Evolutionary conservation across 1,284 basidiomycete genomes (phyloP).

Genomic region (Leccinum solheimii): DNA sequence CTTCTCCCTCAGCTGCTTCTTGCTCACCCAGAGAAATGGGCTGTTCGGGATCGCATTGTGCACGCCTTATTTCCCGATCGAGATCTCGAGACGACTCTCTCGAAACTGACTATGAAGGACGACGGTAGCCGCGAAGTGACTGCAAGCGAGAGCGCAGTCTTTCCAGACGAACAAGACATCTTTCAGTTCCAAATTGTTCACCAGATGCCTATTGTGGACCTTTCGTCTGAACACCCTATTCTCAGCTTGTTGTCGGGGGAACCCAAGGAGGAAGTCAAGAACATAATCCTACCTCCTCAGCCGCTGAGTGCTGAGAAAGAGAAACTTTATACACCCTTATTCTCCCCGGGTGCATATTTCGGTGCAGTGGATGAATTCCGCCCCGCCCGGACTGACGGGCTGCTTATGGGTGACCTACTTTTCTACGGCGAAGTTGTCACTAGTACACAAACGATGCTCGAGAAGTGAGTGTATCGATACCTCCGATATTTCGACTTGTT

Average conservation of each 20-base stretch:
- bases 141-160: conserved; percentile 16
- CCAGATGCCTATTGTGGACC: conserved; percentile 31
- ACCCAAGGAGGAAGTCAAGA: conserved; percentile 41
- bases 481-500: conserved; percentile 1
- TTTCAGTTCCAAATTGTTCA: conserved; percentile 57
- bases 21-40: conserved; percentile 28
- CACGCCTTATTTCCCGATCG: conserved; percentile 26
- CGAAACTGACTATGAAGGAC: conserved; percentile 49
- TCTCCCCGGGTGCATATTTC: conserved; percentile 56
- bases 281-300: conserved; percentile 49
- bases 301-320: conserved; percentile 43
- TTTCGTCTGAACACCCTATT: conserved; percentile 22
- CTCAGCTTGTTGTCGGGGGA: conserved; percentile 17
- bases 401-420: conserved; percentile 74
- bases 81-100: conserved; percentile 37
- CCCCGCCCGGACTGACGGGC: conserved; percentile 29
- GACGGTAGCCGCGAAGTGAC: conserved; percentile 26
- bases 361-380: conserved; percentile 35
- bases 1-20: conserved; percentile 33
- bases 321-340: conserved; percentile 48
- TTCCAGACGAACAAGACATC: conserved; percentile 58
- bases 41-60: conserved; percentile 15
- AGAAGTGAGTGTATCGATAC: conserved; percentile 63
- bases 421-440: conserved; percentile 90
- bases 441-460: conserved; percentile 94